Evolutionary conservation across 2,329 filamentous ascomycete species (phyloP).

Genomic region (Fusarium sp.): DNA sequence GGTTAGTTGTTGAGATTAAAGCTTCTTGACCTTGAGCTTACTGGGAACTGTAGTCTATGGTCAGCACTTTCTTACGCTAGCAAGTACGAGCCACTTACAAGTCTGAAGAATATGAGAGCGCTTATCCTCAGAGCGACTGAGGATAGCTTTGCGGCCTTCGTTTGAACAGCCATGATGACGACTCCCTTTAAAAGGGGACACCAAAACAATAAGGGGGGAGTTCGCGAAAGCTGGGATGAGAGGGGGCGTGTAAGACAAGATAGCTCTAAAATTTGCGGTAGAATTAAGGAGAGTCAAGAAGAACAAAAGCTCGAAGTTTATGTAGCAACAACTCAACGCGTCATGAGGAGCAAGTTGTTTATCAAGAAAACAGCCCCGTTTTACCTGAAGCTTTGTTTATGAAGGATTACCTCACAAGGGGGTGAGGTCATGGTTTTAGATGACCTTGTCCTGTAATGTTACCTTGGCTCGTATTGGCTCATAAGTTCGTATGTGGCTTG

Average conservation of each 20-base stretch:
- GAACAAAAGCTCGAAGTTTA: constrained; percentile 11
- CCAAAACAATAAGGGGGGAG: constrained; percentile 11
- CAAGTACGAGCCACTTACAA: constrained; percentile 42
- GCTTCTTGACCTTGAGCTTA: constrained; percentile 34
- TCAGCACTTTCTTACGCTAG: constrained; percentile 16
- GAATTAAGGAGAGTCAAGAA: constrained; percentile 39
- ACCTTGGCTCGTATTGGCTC: constrained; percentile 30
- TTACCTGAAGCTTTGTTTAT: constrained; percentile 20
- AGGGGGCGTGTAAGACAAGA: constrained; percentile 9
- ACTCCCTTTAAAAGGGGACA: constrained; percentile 15
- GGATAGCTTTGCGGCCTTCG: constrained; percentile 46
- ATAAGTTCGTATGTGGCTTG: constrained; percentile 21
- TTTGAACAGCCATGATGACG: constrained; percentile 46
- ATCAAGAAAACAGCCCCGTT: constrained; percentile 23
- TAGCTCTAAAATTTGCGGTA: background rate
- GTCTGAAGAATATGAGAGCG: constrained; percentile 50
- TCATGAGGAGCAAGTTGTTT: constrained; percentile 20
- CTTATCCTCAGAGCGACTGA: constrained; percentile 52
- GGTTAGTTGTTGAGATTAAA: constrained; percentile 28
- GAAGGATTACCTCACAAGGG: constrained; percentile 25
- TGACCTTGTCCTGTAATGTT: constrained; percentile 16
- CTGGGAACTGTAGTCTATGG: constrained; percentile 47
- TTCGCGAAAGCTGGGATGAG: constrained; percentile 6
- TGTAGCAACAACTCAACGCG: constrained; percentile 19
- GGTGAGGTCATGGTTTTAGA: constrained; percentile 34